Base-by-base conservation (phyloP, 2,329 filamentous ascomycete genomes). In the Fusarium miscanthi region DNA sequence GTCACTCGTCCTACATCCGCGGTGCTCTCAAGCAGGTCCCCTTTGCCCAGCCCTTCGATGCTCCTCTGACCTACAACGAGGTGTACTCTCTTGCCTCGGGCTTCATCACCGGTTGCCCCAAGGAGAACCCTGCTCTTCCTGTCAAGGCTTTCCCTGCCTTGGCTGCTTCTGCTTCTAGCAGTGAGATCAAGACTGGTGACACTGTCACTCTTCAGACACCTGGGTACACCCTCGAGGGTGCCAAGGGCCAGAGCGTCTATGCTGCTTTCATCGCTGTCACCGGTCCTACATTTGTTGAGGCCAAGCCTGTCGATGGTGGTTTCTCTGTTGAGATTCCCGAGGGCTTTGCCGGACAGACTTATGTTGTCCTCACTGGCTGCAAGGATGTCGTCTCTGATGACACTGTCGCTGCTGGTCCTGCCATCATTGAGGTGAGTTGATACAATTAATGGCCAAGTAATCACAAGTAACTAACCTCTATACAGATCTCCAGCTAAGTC, bases 61-160 rank as follows among this genome's bases (percentile, higher is more conserved):
- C 86, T 30, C 88, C 90, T 0, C 84, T 92, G 41, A 80, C 81
- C 71, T 84, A 87, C 76, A 86, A 90, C 79, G 81, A 87, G 74
- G 89, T 92, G 52, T 91, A 86, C 84, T 90, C 89, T 6, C 85
- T 93, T n/a, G 90, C 90, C 1, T 85, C 89, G 0, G 82, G 84
- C 60, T 92, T 92, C 81, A 90, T 92, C 78, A 83, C 80, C 8
- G 35, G 45, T 80, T 92, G 90, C 80, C 89, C 90, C 3, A 70
- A 81, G 11, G 82, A 80, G 73, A 91, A 91, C 78, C 81, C 85
- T 1, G 72, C 81, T 4, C 83, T 92, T 4, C 89, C 90, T 4
- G 86, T 93, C 77, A 89, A 86, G 81, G 86, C 88, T 0, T 91
- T 91, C 81, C 88, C 89, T 9, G 69, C 77, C 17, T 81, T 91